These are phyloP conservation scores for Thermothielavioides terrestris DNA, from an alignment of 495 filamentous ascomycete species.

Conservation along the genomic window DNA sequence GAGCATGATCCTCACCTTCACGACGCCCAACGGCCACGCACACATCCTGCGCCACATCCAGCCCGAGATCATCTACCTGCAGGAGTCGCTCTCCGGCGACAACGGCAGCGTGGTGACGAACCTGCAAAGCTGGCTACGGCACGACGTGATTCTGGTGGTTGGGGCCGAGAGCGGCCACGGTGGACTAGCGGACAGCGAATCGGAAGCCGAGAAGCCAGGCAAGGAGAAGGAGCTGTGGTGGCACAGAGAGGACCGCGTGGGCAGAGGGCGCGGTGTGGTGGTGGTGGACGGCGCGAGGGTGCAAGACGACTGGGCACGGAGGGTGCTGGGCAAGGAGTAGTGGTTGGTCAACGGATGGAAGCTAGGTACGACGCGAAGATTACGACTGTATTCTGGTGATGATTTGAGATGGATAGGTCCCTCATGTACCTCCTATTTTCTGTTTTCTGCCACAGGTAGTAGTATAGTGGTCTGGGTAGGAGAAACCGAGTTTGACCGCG, in stretches of 20 bases:
- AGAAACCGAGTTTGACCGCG: background rate
- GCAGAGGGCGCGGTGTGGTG: constrained; percentile 75
- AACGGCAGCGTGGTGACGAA: constrained; percentile 60
- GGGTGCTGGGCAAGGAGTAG: constrained; percentile 65
- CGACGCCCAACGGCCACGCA: constrained; percentile 62
- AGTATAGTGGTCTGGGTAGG: no score
- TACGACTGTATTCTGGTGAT: background rate
- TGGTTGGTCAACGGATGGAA: no score
- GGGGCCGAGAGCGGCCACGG: constrained; percentile 77
- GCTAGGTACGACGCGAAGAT: constrained; percentile 2
- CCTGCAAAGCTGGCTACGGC: constrained; percentile 76
- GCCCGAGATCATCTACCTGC: constrained; percentile 76
- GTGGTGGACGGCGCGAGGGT: constrained; percentile 70
- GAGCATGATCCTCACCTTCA: constrained; percentile 80
- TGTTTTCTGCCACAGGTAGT: background rate
- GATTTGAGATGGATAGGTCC: background rate
- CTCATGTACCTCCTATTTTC: background rate
- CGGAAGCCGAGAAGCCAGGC: constrained; percentile 54
- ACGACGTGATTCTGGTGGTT: constrained; percentile 71
- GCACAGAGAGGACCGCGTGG: constrained; percentile 70
- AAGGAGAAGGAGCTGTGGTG: constrained; percentile 62
- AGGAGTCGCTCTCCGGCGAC: constrained; percentile 65
- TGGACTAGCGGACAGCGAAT: constrained; percentile 83
- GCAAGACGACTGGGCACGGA: constrained; percentile 74
- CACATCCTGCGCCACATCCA: constrained; percentile 77